Base-by-base conservation (phyloP, 352 stramenopile genomes). In the Aphanomyces stellatus region DNA sequence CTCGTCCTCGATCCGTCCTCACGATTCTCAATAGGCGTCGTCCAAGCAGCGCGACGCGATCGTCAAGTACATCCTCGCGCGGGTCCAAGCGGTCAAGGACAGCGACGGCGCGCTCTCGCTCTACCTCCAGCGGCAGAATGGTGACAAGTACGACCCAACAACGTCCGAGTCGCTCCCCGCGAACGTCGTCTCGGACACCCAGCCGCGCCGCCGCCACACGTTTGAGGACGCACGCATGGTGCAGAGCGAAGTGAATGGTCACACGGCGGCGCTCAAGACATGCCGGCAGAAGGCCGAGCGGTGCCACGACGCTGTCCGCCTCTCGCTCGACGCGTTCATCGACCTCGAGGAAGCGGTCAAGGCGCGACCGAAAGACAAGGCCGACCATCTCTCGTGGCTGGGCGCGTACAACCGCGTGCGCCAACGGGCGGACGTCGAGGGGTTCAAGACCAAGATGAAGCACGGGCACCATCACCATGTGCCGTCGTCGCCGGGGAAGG, bases 201-300 rank as follows among this genome's bases (percentile, higher is more conserved):
- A 63, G 7, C 71, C 84, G 28, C 85, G 85, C 10, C 82, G 84
- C 65, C 85, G 85, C 30, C 85, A 92, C 63, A 91, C 85, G 25
- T 84, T 87, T 59, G 85, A 92, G 53, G 83, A 92, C 27, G 82
- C 90, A 24, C 87, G 90, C 49, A 76, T 81, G 6, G 82, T 81
- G 0, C 79, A 92, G 55, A 91, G 88, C 31, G 77, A 88, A 24
- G 78, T 90, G 3, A 76, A 80, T 0, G 74, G 86, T 24, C 82
- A 85, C 37, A 75, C 82, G 0, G 71, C 78, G n/a, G 78, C 88
- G 57, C 75, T 94, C 51, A 90, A 88, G 70, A 81, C 90, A 30
- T 83, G 83, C 24, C 78, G 83, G 3, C 72, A 86, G 6, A 79
- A 88, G 62, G 83, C 85, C 24, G 85, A 94, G 66, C 77, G 80